Conservation (phyloP, 176 grass and related monocot species). For the Bothriochloa decipiens region DNA sequence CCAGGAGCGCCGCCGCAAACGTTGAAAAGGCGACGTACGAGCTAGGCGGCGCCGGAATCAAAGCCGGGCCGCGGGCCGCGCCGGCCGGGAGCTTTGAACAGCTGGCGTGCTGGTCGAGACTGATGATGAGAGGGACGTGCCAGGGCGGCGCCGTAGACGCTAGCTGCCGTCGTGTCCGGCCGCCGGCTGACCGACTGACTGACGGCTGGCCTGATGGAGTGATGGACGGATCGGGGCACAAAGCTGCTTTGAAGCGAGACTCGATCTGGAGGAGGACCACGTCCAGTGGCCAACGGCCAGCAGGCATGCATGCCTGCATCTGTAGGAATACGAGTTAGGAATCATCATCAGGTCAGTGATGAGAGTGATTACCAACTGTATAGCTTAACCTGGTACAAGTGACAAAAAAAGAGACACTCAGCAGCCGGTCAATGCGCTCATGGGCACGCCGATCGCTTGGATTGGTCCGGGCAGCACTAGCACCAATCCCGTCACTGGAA, state of each 20-base stretch:
- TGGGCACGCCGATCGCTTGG: neutral
- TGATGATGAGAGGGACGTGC: neutral
- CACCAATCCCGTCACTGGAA: neutral
- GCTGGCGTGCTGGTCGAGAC: neutral
- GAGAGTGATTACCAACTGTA: neutral
- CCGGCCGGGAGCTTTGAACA: constrained; percentile 17
- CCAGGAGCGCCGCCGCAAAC: constrained; percentile 18
- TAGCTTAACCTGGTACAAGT: neutral
- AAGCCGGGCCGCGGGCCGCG: neutral
- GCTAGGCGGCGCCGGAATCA: constrained; percentile 14
- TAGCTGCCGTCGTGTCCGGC: neutral
- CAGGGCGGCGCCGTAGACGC: neutral
- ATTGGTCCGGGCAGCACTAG: neutral
- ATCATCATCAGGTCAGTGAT: neutral
- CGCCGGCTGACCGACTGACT: neutral
- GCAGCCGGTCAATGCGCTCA: neutral
- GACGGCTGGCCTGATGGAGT: too few relatives aligned
- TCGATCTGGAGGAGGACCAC: neutral
- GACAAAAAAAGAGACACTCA: neutral
- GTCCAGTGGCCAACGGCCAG: too few relatives aligned
- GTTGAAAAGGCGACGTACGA: constrained; percentile 10
- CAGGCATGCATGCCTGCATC: too few relatives aligned
- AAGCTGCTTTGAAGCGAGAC: neutral
- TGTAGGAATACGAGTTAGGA: neutral
- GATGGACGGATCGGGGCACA: neutral